Base-by-base conservation (phyloP, 73 alveolate genomes). In the Durusdinium trenchii region DNA sequence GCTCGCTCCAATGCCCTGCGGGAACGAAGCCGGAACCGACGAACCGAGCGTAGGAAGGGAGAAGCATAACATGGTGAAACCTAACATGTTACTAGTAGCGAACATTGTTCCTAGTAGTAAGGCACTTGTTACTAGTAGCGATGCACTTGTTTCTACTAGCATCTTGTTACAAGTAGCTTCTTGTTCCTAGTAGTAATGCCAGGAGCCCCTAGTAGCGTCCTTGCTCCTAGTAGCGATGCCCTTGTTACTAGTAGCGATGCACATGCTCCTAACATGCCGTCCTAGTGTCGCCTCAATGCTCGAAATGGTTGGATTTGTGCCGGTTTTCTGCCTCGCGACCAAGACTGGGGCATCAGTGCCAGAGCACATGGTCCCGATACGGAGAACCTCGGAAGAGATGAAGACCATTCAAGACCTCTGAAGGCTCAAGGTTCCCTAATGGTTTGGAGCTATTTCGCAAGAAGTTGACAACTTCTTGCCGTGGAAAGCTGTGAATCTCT, bases 361-460 rank as follows among this genome's bases (percentile, higher is more conserved):
- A 23, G 96, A 89, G 73, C 96, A 89, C 96, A 89, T 89, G 47
- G 96, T 89, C 42, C 96, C 96, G 46, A 89, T 64, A 40, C 96
- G 96, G 6, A 89, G 96, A 32, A 89, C 96, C 96, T 89, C 28
- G 26, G 84, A 10, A 28, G 36, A 76, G 36, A 6, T 38, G 6
- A 35, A 14, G 30, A 10, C 14, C 86, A 38, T 76, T 18, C 16
- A 18, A 10, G 32, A 32, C 54, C 40, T n/a, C 42, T 3, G 35
- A 43, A 79, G 45, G 62, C 64, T 79, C 40, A 43, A 46, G 45
- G 6, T 20, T 20, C 61, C 12, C 64, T 18, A 45, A 18, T 26
- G 46, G 6, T 0, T 28, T 10, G 35, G 46, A 79, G 26, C 51
- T 5, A 26, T 46, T 78, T 46, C 40, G 1, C 0, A 6, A 38